phyloP scores from a whole-genome alignment of 257 asterid genomes.

The Fraxinus quadrangulata region DNA sequence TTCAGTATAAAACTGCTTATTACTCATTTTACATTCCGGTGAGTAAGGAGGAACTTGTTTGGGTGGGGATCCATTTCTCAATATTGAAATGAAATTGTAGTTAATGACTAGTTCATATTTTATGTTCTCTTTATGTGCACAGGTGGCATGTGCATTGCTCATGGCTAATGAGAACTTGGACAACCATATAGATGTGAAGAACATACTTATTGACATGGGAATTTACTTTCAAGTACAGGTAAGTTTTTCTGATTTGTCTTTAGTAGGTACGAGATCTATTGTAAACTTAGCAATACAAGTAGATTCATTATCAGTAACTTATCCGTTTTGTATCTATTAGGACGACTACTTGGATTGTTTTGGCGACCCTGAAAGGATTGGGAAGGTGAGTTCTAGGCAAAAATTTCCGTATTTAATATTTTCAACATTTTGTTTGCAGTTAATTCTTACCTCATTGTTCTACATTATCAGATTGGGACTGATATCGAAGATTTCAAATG shows the following conservation, averaged over 20 bases:
- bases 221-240: slow-evolving; percentile 97
- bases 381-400: slow-evolving; percentile 53
- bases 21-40: slow-evolving; percentile 97
- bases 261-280: background rate
- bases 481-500: slow-evolving; percentile 97
- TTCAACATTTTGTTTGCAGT: background rate
- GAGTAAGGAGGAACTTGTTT: slow-evolving; percentile 29
- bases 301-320: background rate
- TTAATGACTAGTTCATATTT: slow-evolving; percentile 11
- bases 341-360: slow-evolving; percentile 84
- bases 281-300: background rate
- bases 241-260: slow-evolving; percentile 13
- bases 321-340: slow-evolving; percentile 30
- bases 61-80: background rate
- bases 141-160: slow-evolving; percentile 97
- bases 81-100: slow-evolving; percentile 5
- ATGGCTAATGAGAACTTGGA: slow-evolving; percentile 87
- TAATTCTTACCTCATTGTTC: slow-evolving; percentile 11
- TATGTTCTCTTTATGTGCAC: slow-evolving; percentile 25
- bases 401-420: background rate
- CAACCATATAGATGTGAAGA: slow-evolving; percentile 59
- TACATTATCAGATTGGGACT: slow-evolving; percentile 73
- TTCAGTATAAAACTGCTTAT: slow-evolving; percentile 89
- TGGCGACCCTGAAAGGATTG: slow-evolving; percentile 78
- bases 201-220: slow-evolving; percentile 84